Percentiles rank a stretch among this genome's conserved stretches.
phyloP scores from a whole-genome alignment of 1,284 basidiomycete species.

The Gomphus bonarii region DNA sequence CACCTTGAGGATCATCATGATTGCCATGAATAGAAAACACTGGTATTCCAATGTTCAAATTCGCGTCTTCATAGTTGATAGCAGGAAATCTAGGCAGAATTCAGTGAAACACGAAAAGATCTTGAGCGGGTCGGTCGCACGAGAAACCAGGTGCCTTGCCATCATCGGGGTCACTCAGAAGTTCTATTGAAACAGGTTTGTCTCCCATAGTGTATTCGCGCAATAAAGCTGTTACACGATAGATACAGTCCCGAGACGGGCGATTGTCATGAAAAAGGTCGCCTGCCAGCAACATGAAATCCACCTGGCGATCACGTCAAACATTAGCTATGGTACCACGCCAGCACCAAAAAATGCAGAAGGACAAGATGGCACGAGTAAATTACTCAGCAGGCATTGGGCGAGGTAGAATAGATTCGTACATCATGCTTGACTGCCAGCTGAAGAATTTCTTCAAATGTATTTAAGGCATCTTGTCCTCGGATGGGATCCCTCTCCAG shows the following conservation, averaged over 20 bases:
- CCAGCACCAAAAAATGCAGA: background rate
- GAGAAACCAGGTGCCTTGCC: slow-evolving; percentile 77
- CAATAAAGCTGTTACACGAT: slow-evolving; percentile 80
- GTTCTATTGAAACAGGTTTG: slow-evolving; percentile 80
- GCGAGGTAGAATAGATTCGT: slow-evolving; percentile 19
- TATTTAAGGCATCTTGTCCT: slow-evolving; percentile 91
- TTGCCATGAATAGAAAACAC: slow-evolving; percentile 99
- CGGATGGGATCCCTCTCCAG: slow-evolving; percentile 91
- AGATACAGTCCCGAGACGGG: slow-evolving; percentile 84
- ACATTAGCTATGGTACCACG: background rate
- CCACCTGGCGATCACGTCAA: slow-evolving; percentile 46
- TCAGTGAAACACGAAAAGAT: background rate
- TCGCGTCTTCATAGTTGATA: slow-evolving; percentile 95
- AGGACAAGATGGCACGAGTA: background rate
- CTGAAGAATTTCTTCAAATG: slow-evolving; percentile 90
- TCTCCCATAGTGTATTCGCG: slow-evolving; percentile 88
- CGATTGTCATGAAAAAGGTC: slow-evolving; percentile 98
- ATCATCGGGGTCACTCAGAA: slow-evolving; percentile 87
- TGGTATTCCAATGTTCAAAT: slow-evolving; percentile 90
- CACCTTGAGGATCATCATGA: slow-evolving; percentile 97
- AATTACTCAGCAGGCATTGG: background rate
- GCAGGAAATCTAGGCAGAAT: slow-evolving; percentile 74
- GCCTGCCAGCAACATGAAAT: slow-evolving; percentile 89
- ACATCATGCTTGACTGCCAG: slow-evolving; percentile 84
- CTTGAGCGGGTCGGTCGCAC: slow-evolving; percentile 38